Evolutionary conservation across 2,329 filamentous ascomycete species (phyloP), one percentile per base, ranked within the genome.

Genomic region (Microcyclospora pomicola): DNA sequence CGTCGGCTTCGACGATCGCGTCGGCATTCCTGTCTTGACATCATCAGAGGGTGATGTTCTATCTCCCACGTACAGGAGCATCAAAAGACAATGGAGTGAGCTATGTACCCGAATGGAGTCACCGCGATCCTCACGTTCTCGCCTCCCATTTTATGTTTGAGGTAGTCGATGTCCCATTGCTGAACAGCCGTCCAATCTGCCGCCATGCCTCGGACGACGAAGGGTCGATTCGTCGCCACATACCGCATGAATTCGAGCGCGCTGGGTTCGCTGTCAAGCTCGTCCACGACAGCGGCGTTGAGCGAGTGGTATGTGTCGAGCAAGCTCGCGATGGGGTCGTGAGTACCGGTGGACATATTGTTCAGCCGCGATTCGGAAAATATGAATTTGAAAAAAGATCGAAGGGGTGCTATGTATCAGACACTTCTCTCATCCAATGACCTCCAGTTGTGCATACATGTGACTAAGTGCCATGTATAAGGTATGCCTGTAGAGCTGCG

Each of bases 201-300:
- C 1, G 80, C 80, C 2, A 69, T 80, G 7, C 68, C 63, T 29
- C 79, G 69, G 19, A 87, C 64, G 2, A 88, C 72, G 49, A 88
- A 87, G 0, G 83, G 83, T 1, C 75, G 71, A 54, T 88, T 91
- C 28, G 66, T 69, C 12, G 79, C 70, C 14, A 87, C 81, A 58
- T 76, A 80, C 50, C 80, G 73, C 75, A 86, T 80, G 55, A 88
- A 88, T 52, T 87, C 79, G 5, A 91, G 69, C 0, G 83, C 72
- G 19, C 77, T 82, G 3, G 83, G 83, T 35, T 79, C 73, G 19
- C 28, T 24, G 11, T 64, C 32, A 2, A 86, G 66, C 48, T 77
- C 74, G 33, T 80, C 71, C 40, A 86, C 65, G 12, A 52, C 49
- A 15, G 63, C 55, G 39, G 67, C 59, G 53, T 88, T 88, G 38